Evolutionary conservation across 768 basidiomycete genomes (phyloP).

Genomic region (Lactarius quietus): DNA sequence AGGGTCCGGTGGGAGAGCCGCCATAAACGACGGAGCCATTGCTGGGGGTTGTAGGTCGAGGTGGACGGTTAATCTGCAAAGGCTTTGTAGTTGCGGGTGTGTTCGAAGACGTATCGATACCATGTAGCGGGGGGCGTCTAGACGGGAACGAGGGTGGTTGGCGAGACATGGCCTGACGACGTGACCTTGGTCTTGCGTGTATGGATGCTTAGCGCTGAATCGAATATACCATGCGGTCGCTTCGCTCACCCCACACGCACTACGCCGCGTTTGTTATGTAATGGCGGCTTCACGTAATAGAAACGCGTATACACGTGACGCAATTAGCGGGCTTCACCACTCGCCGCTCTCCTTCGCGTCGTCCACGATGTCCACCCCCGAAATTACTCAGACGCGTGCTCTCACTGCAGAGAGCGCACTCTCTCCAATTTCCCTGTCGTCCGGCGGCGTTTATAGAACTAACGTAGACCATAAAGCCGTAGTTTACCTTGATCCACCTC

Average conservation of each 20-base stretch:
- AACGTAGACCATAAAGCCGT: background rate
- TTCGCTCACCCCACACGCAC: too few relatives aligned
- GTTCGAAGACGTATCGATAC: constrained; percentile 6
- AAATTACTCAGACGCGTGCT: background rate
- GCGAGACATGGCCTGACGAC: constrained; percentile 13
- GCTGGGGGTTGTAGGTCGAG: constrained; percentile 26
- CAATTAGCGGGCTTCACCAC: background rate
- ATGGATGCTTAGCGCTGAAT: background rate
- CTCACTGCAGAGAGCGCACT: background rate
- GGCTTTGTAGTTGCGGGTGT: constrained; percentile 18
- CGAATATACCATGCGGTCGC: background rate
- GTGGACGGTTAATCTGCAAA: constrained; percentile 25
- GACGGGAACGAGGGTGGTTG: constrained; percentile 18
- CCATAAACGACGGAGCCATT: constrained; percentile 19
- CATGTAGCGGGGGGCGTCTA: constrained; percentile 13
- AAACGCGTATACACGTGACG: background rate
- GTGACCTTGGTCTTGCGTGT: background rate
- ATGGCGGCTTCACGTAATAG: background rate
- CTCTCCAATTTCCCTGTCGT: background rate
- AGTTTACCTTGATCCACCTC: constrained; percentile 11
- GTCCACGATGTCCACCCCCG: constrained; percentile 2
- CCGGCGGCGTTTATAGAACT: background rate
- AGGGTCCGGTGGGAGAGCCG: constrained; percentile 24
- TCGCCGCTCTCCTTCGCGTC: background rate
- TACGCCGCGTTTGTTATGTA: background rate